A percentile compares a stretch with the other conserved stretches of the same genome.
phyloP scores from a whole-genome alignment of 108 stramenopile genomes.

The Conticribra weissflogii region DNA sequence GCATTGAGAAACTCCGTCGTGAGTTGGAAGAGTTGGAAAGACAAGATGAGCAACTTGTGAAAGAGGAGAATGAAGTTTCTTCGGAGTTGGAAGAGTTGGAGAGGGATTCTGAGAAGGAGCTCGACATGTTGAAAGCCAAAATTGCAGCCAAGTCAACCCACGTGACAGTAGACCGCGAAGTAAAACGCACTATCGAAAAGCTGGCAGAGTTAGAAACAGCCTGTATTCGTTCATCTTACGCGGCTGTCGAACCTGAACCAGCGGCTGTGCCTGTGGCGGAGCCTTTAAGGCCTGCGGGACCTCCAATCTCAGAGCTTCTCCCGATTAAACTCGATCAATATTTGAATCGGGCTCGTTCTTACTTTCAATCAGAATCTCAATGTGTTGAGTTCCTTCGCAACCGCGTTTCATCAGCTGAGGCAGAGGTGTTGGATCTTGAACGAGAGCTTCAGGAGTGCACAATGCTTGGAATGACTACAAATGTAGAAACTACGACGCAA shows the following conservation, averaged over 20 bases:
- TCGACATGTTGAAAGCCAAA: neutral
- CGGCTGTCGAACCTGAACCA: neutral
- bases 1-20: slow-evolving; percentile 13
- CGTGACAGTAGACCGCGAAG: slow-evolving; percentile 18
- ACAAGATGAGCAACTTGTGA: slow-evolving; percentile 18
- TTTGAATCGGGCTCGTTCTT: slow-evolving; percentile 11
- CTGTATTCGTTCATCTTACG: slow-evolving; percentile 16
- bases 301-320: slow-evolving; percentile 2
- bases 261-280: neutral
- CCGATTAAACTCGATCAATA: slow-evolving; percentile 16
- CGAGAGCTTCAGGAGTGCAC: slow-evolving; percentile 26
- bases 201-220: slow-evolving; percentile 16
- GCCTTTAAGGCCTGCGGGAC: neutral
- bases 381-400: slow-evolving; percentile 26
- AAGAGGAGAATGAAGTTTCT: slow-evolving; percentile 13
- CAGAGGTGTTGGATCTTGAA: slow-evolving; percentile 16
- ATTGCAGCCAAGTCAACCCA: neutral
- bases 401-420: slow-evolving; percentile 14
- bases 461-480: slow-evolving; percentile 21
- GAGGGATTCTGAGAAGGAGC: slow-evolving; percentile 1
- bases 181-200: slow-evolving; percentile 17
- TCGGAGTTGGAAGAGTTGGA: slow-evolving; percentile 2
- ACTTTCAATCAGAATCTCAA: slow-evolving; percentile 24
- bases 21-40: slow-evolving; percentile 23
- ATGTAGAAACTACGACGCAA: slow-evolving; percentile 11